Evolutionary conservation across 805 yeast genomes (phyloP).

Genomic region (Ogataea siamensis): DNA sequence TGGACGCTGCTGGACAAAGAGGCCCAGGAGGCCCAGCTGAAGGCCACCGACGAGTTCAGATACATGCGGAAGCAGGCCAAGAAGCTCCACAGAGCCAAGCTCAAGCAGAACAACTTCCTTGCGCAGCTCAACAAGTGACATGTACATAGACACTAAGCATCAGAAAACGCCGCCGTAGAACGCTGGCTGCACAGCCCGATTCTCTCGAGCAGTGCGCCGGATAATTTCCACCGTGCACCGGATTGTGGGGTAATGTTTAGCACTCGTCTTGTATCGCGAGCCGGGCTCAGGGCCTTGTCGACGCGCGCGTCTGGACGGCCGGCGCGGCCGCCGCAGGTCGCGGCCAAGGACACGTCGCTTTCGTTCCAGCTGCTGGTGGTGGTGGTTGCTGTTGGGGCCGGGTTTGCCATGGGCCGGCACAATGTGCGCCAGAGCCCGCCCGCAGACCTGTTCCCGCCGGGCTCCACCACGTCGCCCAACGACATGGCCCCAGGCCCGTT

Average conservation of each 20-base stretch:
- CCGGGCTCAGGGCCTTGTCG: not conserved
- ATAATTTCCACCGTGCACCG: slow-evolving; percentile 2
- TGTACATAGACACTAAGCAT: slow-evolving; percentile 2
- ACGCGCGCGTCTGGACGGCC: not conserved
- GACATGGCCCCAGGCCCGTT: slow-evolving; percentile 19
- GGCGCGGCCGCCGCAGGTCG: not conserved
- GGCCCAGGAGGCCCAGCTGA: slow-evolving; percentile 55
- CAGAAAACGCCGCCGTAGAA: too few species aligned
- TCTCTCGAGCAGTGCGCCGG: too few species aligned
- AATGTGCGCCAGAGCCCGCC: slow-evolving; percentile 28
- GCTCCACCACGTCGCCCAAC: slow-evolving; percentile 24
- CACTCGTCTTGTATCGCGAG: not conserved
- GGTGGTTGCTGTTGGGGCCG: slow-evolving; percentile 35
- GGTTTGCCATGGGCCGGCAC: slow-evolving; percentile 32
- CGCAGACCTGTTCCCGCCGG: slow-evolving; percentile 29
- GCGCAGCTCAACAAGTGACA: slow-evolving; percentile 43
- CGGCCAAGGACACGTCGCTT: slow-evolving; percentile 23
- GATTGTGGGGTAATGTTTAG: slow-evolving; percentile 8
- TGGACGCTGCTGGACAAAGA: slow-evolving; percentile 79
- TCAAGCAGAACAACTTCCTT: slow-evolving; percentile 78
- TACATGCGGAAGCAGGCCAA: slow-evolving; percentile 70
- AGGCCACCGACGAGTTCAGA: slow-evolving; percentile 54
- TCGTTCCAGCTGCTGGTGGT: slow-evolving; percentile 29
- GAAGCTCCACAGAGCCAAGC: slow-evolving; percentile 61
- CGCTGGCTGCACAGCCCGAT: too few species aligned